Evolutionary conservation across 2,329 filamentous ascomycete genomes (phyloP).

Genomic region (Tolypocladium pustulatum): DNA sequence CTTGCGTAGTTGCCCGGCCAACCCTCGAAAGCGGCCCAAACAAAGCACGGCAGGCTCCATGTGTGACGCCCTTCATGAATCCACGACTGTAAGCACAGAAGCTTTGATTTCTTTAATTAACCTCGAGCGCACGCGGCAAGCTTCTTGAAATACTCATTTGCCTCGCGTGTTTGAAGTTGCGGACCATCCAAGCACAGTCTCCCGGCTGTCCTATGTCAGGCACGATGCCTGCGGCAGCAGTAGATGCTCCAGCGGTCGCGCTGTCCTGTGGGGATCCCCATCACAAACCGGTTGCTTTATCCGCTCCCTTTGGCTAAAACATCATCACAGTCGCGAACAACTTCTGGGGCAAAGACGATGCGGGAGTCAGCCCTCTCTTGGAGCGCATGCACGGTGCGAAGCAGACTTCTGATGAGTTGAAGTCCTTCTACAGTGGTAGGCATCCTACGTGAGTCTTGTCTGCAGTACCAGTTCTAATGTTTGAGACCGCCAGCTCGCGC

Average conservation of each 20-base stretch:
- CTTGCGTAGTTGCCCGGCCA: constrained; percentile 8
- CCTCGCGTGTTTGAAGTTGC: not conserved
- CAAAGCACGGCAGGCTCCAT: not conserved
- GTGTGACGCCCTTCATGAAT: not conserved
- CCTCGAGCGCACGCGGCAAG: not conserved
- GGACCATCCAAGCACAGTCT: not conserved
- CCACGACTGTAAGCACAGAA: not conserved
- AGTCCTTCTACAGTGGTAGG: constrained; percentile 76
- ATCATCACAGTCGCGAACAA: constrained; percentile 76
- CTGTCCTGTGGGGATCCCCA: constrained; percentile 48
- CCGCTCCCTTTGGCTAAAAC: constrained; percentile 7
- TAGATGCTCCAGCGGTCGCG: constrained; percentile 54
- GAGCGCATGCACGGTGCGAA: constrained; percentile 94
- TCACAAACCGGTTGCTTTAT: not conserved
- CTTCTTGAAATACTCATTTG: too few species aligned
- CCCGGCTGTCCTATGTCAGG: constrained; percentile 4
- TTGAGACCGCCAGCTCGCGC: constrained; percentile 54
- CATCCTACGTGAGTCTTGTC: constrained; percentile 1
- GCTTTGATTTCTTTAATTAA: not conserved
- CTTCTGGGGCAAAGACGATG: constrained; percentile 99
- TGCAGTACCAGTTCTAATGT: not conserved
- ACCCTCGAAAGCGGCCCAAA: constrained; percentile 1
- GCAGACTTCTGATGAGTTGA: constrained; percentile 87
- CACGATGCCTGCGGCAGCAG: constrained; percentile 49
- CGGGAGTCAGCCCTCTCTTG: constrained; percentile 80